These are phyloP conservation scores for Cercophora sp. DNA, from an alignment of 495 filamentous ascomycete species.

Conservation along the genomic window DNA sequence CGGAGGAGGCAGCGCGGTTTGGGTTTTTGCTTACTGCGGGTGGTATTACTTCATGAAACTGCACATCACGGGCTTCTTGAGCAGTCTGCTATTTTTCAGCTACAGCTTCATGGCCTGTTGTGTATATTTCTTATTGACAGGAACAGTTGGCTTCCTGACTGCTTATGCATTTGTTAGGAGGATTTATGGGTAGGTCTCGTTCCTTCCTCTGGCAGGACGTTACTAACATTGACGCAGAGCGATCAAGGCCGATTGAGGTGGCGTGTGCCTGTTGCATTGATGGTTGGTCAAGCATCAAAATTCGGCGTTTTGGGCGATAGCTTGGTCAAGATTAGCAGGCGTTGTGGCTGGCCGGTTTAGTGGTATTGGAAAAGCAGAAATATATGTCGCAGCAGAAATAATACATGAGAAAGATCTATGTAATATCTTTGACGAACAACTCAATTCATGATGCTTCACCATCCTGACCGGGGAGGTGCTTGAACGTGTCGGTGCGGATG, in stretches of 20 bases:
- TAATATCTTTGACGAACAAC: too few species aligned
- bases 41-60: constrained; percentile 86
- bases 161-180: constrained; percentile 85
- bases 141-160: constrained; percentile 84
- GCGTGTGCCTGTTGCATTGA: too few species aligned
- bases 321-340: too few species aligned
- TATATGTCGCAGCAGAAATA: too few species aligned
- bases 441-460: too few species aligned
- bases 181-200: constrained; percentile 70
- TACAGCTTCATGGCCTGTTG: constrained; percentile 76
- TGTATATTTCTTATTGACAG: constrained; percentile 79
- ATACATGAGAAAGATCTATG: too few species aligned
- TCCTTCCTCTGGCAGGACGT: not conserved
- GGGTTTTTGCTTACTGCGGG: constrained; percentile 81
- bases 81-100: constrained; percentile 78
- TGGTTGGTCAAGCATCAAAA: too few species aligned
- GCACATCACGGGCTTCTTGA: constrained; percentile 78
- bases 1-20: constrained; percentile 73
- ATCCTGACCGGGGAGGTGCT: too few species aligned
- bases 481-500: too few species aligned
- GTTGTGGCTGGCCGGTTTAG: too few species aligned
- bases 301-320: too few species aligned
- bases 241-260: constrained; percentile 14
- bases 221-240: constrained; percentile 3
- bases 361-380: too few species aligned